Base-by-base conservation (phyloP, 2,329 filamentous ascomycete species). In the Penicillium psychrosexuale region DNA sequence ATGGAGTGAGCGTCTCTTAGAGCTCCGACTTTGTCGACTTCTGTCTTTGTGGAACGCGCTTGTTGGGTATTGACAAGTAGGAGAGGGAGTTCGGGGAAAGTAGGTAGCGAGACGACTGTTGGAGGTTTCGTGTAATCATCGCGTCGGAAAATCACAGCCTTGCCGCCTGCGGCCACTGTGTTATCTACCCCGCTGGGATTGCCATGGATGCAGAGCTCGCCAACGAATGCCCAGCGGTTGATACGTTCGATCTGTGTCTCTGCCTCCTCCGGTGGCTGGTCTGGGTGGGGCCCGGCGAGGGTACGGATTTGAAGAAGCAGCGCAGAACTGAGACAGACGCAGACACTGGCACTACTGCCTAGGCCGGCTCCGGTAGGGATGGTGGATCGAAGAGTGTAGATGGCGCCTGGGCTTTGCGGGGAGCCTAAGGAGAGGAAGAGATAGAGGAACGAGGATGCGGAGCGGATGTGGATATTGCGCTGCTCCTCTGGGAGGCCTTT, bases 141-240 rank as follows among this genome's bases (percentile, higher is more conserved):
- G 49, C 92, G 83, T 67, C 93, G 88, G 76, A 96, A 99, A 3
- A 97, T 80, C 1, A 99, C 91, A 0, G 92, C 94, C 75, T 96
- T 97, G 54, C 94, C 94, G 66, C 95, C 90, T 12, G 92, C 89
- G 12, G 93, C 83, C 28, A 99, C 93, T 3, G 94, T 99, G 73
- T 99, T 99, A 75, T 99, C 94, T 40, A 99, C 90, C 0, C 94
- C 94, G 0, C 91, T 96, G 0, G 94, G 94, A 68, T 96, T 97
- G 36, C 93, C 94, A 70, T 99, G 94, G 60, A 97, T 97, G 75
- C 91, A 94, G 85, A 97, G 89, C 73, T 99, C 94, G 24, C 89
- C 89, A 0, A 99, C 94, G 73, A 97, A 97, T 0, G 94, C 92
- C 94, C 95, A 99, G 58, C 89, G 84, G 74, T 99, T 99, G 76